These are phyloP conservation scores for Podosphaera xanthii DNA, from an alignment of 2,329 filamentous ascomycete genomes.

Conservation along the genomic window DNA sequence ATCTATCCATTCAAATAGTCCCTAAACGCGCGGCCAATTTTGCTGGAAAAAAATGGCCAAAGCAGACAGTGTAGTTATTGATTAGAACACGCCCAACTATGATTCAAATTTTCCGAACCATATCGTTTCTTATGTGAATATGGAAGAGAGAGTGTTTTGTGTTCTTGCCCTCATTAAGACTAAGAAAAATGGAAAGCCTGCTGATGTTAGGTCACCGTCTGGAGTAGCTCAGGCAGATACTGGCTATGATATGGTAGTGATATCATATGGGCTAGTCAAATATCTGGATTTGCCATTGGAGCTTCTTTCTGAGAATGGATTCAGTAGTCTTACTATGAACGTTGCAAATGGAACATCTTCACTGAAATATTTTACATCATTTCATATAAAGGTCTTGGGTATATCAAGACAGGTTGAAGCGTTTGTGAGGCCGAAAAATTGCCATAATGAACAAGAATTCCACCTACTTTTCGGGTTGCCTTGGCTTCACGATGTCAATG, in stretches of 20 bases:
- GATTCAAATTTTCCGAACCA: not conserved
- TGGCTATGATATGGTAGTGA: not conserved
- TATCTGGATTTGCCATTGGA: not conserved
- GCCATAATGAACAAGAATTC: not conserved
- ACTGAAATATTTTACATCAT: not conserved
- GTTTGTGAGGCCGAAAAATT: not conserved
- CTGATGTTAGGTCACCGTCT: too few species aligned
- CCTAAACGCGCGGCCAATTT: too few species aligned
- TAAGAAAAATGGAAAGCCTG: too few species aligned
- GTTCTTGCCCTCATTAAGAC: too few species aligned
- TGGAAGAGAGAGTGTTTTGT: too few species aligned
- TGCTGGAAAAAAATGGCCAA: too few species aligned
- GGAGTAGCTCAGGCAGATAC: not conserved
- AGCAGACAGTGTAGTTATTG: too few species aligned
- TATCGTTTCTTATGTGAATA: not conserved
- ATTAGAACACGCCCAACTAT: too few species aligned
- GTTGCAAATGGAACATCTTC: not conserved
- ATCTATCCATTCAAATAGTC: not conserved
- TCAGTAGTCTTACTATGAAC: not conserved
- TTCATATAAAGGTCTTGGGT: not conserved
- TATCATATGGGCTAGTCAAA: not conserved
- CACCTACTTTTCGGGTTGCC: not conserved
- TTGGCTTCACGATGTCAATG: not conserved
- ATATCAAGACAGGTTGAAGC: not conserved
- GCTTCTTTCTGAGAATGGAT: too few species aligned